Evolutionary conservation across 2,329 filamentous ascomycete species (phyloP).

Genomic region (Fusarium burgessii): DNA sequence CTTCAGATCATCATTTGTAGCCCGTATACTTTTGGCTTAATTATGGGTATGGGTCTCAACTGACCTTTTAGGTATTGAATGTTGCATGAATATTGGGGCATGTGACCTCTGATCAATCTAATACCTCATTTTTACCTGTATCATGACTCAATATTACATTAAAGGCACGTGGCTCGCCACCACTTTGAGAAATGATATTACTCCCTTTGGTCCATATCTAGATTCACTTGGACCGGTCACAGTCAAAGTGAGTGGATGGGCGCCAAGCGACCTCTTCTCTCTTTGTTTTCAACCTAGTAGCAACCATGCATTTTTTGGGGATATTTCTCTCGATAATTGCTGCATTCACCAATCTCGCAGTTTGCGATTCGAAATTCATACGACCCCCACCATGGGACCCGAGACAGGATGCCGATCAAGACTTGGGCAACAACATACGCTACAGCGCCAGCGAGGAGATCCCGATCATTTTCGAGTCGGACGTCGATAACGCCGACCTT

Average conservation of each 20-base stretch:
- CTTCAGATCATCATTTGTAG: no score
- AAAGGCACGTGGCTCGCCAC: neutral
- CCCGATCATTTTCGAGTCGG: neutral
- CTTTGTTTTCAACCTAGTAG: neutral
- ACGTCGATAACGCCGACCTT: neutral
- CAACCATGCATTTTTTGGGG: neutral
- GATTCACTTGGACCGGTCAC: neutral
- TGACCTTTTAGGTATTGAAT: no score
- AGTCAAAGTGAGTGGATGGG: neutral
- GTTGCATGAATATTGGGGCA: no score
- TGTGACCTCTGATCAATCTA: fast-evolving
- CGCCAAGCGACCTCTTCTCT: fast-evolving
- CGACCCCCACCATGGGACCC: neutral
- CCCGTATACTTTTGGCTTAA: no score
- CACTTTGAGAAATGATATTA: fast-evolving
- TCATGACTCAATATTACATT: neutral
- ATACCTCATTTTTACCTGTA: no score
- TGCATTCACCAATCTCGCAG: neutral
- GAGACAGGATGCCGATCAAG: fast-evolving
- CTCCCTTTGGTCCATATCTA: no score
- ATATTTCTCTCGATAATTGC: neutral
- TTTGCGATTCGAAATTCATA: neutral
- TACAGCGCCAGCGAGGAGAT: neutral
- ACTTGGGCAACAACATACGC: neutral
- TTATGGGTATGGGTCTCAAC: no score